Base-by-base conservation (phyloP, 768 basidiomycete species). In the Xerocomus potaroensis region DNA sequence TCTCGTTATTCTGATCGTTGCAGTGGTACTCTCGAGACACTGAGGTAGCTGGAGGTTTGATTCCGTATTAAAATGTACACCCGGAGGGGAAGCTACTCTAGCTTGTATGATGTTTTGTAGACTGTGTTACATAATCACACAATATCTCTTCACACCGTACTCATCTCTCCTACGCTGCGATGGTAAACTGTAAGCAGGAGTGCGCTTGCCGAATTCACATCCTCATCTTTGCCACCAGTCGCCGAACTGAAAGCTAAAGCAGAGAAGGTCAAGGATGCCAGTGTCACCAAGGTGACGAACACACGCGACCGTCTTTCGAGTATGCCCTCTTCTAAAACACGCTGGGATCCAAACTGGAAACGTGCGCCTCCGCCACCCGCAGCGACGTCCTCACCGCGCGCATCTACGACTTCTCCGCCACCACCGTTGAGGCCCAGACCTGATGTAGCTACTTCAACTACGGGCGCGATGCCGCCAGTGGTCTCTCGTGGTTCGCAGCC, bases 161-260 rank as follows among this genome's bases (percentile, higher is more conserved):
- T n/a, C n/a, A n/a, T n/a, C n/a, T n/a, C n/a, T n/a, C 11, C 23
- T 8, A 9, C 16, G 15, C n/a, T 39, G 37, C 50, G 42, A 65
- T 65, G 64, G 59, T 65, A 9, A 65, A 50, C 34, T 67, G 64
- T 65, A 47, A 67, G 64, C 48, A 41, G 22, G 30, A n/a, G 15
- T 16, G 7, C 11, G 8, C n/a, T 8, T 39, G 32, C 43, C 24
- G 34, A n/a, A 40, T 29, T 15, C 39, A 39, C 26, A 19, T 36
- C 47, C 47, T 43, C 45, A 49, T 39, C 35, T 30, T 10, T 32
- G 19, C 39, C 29, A 14, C 32, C 49, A 82, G 81, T 84, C 47
- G 78, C 81, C 45, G 84, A 86, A 36, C 63, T 87, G 41, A 84
- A 83, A 61, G 76, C 76, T 32, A 80, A 78, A 54, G 85, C 86